Evolutionary conservation across 176 grass and related monocot species (phyloP), one percentile per base, ranked within the genome.

Genomic region (Rhynchospora pubera): DNA sequence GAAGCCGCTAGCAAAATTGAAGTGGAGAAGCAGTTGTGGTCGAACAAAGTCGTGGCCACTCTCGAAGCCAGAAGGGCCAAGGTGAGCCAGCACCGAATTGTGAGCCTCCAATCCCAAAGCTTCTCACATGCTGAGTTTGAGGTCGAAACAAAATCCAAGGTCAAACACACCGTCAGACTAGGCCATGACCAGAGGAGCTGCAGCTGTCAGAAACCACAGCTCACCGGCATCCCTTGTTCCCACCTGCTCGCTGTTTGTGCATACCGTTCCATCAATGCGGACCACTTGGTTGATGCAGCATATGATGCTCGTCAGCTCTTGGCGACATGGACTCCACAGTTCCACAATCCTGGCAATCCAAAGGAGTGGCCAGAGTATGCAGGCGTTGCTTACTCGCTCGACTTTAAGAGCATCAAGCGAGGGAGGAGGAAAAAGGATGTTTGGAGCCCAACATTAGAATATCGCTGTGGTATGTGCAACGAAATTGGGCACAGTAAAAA

Each of bases 201-300:
- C 50, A 76, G 48, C 48, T 76, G 72, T 76, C 72, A 30, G 48
- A 76, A 76, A 76, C 48, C 72, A 0, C 72, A 76, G 11, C 72
- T 76, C 72, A 76, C 72, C 4, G 72, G 72, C 23, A 76, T 76
- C 48, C 48, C 72, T 55, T 76, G 72, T 76, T 76, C 72, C 11
- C 72, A 76, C 48, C 47, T 76, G 10, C 72, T 76, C 4, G 50
- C 72, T 9, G 48, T 76, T 76, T 76, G 72, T 1, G 12, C 72
- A 76, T 76, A 30, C 24, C 72, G 72, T 5, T 76, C 48, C 48
- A 16, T 76, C 6, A 53, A 52, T 13, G 11, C 48, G 6, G 47
- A 53, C 13, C 72, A 76, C 13, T 9, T 76, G 46, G 72, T 76
- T 9, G 72, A 76, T 32, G 23, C 48, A 1, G 72, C 22, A 15